These are phyloP conservation scores for Fistulinella cinereoalba DNA, from an alignment of 1,284 basidiomycete species.

Conservation along the genomic window DNA sequence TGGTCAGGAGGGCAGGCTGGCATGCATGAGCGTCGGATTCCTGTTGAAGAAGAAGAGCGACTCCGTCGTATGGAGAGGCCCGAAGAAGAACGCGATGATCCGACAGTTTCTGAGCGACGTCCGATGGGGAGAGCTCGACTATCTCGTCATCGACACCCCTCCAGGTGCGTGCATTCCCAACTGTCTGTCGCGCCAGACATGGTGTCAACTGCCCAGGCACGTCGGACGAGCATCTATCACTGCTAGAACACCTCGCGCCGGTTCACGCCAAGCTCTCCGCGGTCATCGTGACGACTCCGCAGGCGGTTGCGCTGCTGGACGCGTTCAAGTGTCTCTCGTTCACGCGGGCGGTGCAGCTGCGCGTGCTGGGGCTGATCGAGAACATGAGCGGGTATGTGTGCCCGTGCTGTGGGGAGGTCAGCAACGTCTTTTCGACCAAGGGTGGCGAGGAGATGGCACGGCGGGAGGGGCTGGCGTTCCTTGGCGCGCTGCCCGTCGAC, in stretches of 20 bases:
- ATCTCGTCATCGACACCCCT: slow-evolving; percentile 95
- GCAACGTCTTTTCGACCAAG: slow-evolving; percentile 92
- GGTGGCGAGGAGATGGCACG: slow-evolving; percentile 88
- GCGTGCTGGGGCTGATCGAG: slow-evolving; percentile 93
- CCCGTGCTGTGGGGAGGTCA: slow-evolving; percentile 91
- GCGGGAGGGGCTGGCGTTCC: slow-evolving; percentile 71
- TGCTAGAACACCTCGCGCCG: slow-evolving; percentile 91
- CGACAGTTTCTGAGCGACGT: slow-evolving; percentile 96
- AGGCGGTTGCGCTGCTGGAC: slow-evolving; percentile 94
- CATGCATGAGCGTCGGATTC: slow-evolving; percentile 98
- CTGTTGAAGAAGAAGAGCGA: slow-evolving; percentile 87
- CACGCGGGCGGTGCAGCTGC: slow-evolving; percentile 81
- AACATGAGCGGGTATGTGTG: slow-evolving; percentile 99
- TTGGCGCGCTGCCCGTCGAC: slow-evolving; percentile 94
- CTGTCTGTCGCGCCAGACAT: slow-evolving; percentile 4
- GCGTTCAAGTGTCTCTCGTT: slow-evolving; percentile 96
- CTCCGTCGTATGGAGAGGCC: slow-evolving; percentile 96
- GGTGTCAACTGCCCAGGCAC: slow-evolving; percentile 60
- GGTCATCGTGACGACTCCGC: slow-evolving; percentile 95
- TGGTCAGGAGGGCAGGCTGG: slow-evolving; percentile 55
- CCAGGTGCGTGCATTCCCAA: slow-evolving; percentile 63
- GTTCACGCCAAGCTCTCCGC: slow-evolving; percentile 77
- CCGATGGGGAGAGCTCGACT: slow-evolving; percentile 95
- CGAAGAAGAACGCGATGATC: slow-evolving; percentile 99
- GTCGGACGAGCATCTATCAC: slow-evolving; percentile 96